Evolutionary conservation across 805 yeast species (phyloP).

Genomic region (Nakazawaea ambrosiae): DNA sequence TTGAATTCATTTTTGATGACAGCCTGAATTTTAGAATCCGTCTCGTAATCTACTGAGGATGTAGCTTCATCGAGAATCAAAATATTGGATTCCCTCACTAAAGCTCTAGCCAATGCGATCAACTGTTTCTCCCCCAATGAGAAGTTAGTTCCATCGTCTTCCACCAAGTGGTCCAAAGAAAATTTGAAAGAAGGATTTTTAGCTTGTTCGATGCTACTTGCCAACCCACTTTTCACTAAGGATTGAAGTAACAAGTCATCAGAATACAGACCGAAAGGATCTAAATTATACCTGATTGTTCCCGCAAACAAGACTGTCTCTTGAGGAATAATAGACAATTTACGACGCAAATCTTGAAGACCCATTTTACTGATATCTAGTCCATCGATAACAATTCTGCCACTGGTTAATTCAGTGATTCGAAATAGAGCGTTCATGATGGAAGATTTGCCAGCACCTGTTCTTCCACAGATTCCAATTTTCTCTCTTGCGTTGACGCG

Average conservation of each 20-base stretch:
- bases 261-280: conserved; percentile 46
- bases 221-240: conserved; percentile 47
- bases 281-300: conserved; percentile 48
- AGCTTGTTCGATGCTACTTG: conserved; percentile 33
- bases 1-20: conserved; percentile 53
- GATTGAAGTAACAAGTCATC: conserved; percentile 55
- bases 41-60: conserved; percentile 65
- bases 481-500: conserved; percentile 52
- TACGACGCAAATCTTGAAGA: conserved; percentile 45
- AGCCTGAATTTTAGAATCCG: conserved; percentile 56
- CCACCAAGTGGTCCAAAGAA: conserved; percentile 51
- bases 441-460: conserved; percentile 79
- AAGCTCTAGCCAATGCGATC: conserved; percentile 63
- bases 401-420: conserved; percentile 43
- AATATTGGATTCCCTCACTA: conserved; percentile 55
- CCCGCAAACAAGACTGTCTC: conserved; percentile 64
- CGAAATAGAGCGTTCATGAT: conserved; percentile 60
- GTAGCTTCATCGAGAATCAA: conserved; percentile 73
- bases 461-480: conserved; percentile 82
- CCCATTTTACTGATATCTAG: conserved; percentile 47
- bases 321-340: conserved; percentile 62
- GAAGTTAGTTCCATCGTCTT: conserved; percentile 64
- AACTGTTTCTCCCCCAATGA: conserved; percentile 69
- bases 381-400: conserved; percentile 49
- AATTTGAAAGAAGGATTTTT: conserved; percentile 40